phyloP scores from a whole-genome alignment of 1,284 basidiomycete species.

The Ustilago loliicola region DNA sequence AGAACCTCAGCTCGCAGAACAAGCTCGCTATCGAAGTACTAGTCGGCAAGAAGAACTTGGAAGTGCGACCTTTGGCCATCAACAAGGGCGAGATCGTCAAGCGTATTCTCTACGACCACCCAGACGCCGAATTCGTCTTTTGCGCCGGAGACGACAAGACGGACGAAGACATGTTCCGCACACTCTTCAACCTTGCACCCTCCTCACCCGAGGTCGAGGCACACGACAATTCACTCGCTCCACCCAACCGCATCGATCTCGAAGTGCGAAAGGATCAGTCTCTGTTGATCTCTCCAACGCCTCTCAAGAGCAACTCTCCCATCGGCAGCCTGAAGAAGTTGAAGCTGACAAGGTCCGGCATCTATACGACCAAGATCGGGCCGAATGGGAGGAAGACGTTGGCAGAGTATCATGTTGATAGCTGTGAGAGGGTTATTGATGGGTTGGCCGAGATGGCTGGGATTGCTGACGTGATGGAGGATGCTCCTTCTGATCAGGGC shows the following conservation, averaged over 20 bases:
- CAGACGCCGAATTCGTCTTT: slow-evolving; percentile 93
- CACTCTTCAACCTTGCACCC: slow-evolving; percentile 54
- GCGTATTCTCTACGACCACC: slow-evolving; percentile 88
- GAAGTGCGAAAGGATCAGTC: slow-evolving; percentile 16
- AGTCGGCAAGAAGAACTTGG: slow-evolving; percentile 94
- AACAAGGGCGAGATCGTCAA: slow-evolving; percentile 99
- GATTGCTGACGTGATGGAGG: slow-evolving; percentile 8
- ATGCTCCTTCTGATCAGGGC: slow-evolving; percentile 26
- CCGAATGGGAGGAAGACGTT: slow-evolving; percentile 65
- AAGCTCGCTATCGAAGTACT: slow-evolving; percentile 71
- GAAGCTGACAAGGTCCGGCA: slow-evolving; percentile 49
- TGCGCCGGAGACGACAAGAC: slow-evolving; percentile 99
- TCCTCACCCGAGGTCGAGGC: slow-evolving; percentile 34
- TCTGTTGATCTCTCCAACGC: slow-evolving; percentile 55
- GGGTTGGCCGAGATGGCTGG: slow-evolving; percentile 64
- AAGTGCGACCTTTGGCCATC: slow-evolving; percentile 92
- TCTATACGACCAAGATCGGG: slow-evolving; percentile 67
- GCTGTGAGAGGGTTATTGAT: slow-evolving; percentile 61
- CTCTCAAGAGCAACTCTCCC: slow-evolving; percentile 40
- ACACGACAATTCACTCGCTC: background rate
- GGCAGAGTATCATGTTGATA: slow-evolving; percentile 67
- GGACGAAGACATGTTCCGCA: slow-evolving; percentile 70
- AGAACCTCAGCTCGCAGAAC: slow-evolving; percentile 77
- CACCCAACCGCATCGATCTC: background rate
- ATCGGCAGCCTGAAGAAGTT: slow-evolving; percentile 54